phyloP scores from a whole-genome alignment of 1,139 yeast species.

The Insectozyma bohioensis region DNA sequence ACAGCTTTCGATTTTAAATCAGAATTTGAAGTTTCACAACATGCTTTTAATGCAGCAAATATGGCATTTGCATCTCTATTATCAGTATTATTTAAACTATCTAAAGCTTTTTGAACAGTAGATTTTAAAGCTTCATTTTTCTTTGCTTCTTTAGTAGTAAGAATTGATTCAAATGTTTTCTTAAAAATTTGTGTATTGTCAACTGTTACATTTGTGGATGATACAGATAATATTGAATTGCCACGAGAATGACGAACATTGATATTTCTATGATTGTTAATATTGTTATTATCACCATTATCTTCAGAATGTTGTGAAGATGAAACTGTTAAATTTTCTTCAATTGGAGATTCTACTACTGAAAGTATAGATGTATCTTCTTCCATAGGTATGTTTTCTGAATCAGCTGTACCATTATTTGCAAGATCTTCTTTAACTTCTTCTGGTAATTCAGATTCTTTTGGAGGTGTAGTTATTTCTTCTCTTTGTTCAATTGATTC shows the following conservation, averaged over 20 bases:
- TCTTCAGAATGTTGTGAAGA: background rate
- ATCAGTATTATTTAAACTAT: conserved; percentile 28
- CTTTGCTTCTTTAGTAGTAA: conserved; percentile 40
- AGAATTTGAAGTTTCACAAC: conserved; percentile 29
- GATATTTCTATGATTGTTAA: too few species aligned
- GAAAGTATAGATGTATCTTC: conserved; percentile 5
- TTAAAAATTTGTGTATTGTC: conserved; percentile 42
- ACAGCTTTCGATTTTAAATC: conserved; percentile 41
- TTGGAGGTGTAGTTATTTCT: conserved; percentile 1
- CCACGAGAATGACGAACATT: conserved; percentile 16
- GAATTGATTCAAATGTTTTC: conserved; percentile 37
- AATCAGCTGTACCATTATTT: conserved; percentile 3
- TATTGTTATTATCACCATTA: too few species aligned
- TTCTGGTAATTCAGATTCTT: conserved; percentile 3
- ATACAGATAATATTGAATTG: conserved; percentile 23
- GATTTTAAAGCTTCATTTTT: conserved; percentile 35
- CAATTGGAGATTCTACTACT: conserved; percentile 4
- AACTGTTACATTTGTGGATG: conserved; percentile 27
- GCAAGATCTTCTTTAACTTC: conserved; percentile 5
- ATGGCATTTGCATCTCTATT: conserved; percentile 36
- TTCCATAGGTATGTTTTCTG: conserved; percentile 2
- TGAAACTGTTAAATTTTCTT: conserved; percentile 4
- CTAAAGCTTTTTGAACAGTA: conserved; percentile 37
- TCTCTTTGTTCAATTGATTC: background rate
- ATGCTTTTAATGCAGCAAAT: conserved; percentile 41